Evolutionary conservation across 306 rosid species (phyloP), one percentile per base, ranked within the genome.

Genomic region (Arachis hypogaea): DNA sequence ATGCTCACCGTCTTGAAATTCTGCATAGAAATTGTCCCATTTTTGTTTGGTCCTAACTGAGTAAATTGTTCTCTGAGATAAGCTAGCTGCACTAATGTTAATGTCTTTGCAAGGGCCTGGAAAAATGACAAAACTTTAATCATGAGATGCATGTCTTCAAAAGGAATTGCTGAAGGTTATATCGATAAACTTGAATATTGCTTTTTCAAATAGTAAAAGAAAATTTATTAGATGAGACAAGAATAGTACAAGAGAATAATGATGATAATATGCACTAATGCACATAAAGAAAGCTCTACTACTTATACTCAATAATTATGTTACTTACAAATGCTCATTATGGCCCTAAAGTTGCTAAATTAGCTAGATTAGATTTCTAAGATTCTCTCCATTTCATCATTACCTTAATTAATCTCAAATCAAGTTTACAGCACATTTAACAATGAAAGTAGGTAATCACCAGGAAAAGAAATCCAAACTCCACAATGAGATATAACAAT

Each of bases 31-130:
- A 93, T 90, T 74, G 82, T 47, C 51, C 98, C 98, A 28, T 80
- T 89, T 85, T 88, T 93, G 79, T 84, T 88, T 45, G 97, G 98
- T 43, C 89, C 92, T 41, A 93, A 73, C 60, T 76, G 62, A 9
- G 73, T 76, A 82, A 90, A 93, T 56, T 93, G 98, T 78, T 84
- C 92, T 79, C 80, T 84, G 75, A 93, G 77, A 83, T 90, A 90
- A 59, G 88, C 86, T 55, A 88, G 82, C 79, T 90, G 96, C 75
- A 81, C 72, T 71, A 86, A 79, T 66, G 85, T 85, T 84, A 87
- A 83, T 9, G 97, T 87, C 88, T 90, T 90, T 43, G 98, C 93
- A 38, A 93, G 86, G 64, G 93, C 95, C 98, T 93, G 89, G 65
- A 58, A 74, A 74, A 62, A 72, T 18, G 72, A 74, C 63, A 82